phyloP scores from a whole-genome alignment of 2,329 filamentous ascomycete genomes.

The Talaromyces atroroseus region DNA sequence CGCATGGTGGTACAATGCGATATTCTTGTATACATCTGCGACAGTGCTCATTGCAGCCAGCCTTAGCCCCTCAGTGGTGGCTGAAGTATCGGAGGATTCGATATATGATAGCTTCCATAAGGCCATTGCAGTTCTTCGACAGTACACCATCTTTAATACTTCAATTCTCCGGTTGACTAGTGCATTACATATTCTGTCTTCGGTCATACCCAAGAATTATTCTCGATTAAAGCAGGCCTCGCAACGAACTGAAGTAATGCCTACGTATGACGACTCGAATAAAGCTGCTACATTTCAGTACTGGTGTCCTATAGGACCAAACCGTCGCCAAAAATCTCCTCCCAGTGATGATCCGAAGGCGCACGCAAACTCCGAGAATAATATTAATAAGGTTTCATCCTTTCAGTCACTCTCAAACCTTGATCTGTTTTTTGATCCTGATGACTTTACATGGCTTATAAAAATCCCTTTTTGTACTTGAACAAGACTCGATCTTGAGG shows the following conservation, averaged over 20 bases:
- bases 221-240: neutral
- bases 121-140: slow-evolving; percentile 2
- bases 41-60: slow-evolving; percentile 8
- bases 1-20: slow-evolving; percentile 6
- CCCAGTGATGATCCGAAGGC: neutral
- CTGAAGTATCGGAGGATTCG: neutral
- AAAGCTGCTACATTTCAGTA: slow-evolving; percentile 5
- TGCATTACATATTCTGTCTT: neutral
- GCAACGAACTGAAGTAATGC: neutral
- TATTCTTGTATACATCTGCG: slow-evolving; percentile 8
- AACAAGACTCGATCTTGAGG: slow-evolving; percentile 13
- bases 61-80: neutral
- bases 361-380: neutral
- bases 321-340: slow-evolving; percentile 1
- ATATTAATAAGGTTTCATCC: neutral
- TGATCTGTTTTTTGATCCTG: neutral
- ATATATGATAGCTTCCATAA: neutral
- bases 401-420: neutral
- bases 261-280: neutral
- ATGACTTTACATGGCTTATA: slow-evolving; percentile 2
- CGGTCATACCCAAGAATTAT: neutral
- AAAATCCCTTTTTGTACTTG: neutral
- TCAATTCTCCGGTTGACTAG: neutral
- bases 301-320: neutral
- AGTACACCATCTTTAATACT: neutral